phyloP scores from a whole-genome alignment of 257 asterid species.

The Catharanthus roseus region DNA sequence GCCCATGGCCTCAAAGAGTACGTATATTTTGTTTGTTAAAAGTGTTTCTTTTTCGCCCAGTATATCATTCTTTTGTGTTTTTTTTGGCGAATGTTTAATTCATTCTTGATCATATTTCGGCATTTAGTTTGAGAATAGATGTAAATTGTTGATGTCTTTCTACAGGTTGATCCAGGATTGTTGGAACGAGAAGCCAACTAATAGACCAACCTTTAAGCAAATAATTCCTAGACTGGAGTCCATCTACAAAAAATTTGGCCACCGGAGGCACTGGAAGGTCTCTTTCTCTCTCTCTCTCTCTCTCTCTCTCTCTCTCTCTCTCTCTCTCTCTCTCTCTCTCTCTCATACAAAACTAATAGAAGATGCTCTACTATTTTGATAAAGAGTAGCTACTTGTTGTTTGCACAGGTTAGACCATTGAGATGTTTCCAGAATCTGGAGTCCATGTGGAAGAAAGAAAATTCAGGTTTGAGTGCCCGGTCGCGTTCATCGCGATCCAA shows the following conservation, averaged over 20 bases:
- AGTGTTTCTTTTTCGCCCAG: background rate
- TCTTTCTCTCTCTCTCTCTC: slow-evolving; percentile 2
- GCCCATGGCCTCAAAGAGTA: slow-evolving; percentile 84
- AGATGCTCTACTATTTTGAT: no score
- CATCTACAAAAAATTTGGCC: slow-evolving; percentile 61
- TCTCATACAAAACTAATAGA: no score
- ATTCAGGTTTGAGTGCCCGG: slow-evolving; percentile 35
- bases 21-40: slow-evolving; percentile 10
- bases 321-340: slow-evolving; percentile 4
- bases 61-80: background rate
- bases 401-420: slow-evolving; percentile 65
- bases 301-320: no score
- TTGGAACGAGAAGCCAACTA: slow-evolving; percentile 66
- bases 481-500: slow-evolving; percentile 36
- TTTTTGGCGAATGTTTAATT: background rate
- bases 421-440: slow-evolving; percentile 64
- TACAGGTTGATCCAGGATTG: slow-evolving; percentile 87
- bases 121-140: background rate
- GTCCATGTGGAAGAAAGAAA: slow-evolving; percentile 47
- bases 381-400: no score
- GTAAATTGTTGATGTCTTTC: slow-evolving; percentile 6
- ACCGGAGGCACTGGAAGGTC: slow-evolving; percentile 85
- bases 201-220: slow-evolving; percentile 78
- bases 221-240: slow-evolving; percentile 74
- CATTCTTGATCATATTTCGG: background rate